Base-by-base conservation (phyloP, 306 rosid genomes). In the Casuarina glauca region DNA sequence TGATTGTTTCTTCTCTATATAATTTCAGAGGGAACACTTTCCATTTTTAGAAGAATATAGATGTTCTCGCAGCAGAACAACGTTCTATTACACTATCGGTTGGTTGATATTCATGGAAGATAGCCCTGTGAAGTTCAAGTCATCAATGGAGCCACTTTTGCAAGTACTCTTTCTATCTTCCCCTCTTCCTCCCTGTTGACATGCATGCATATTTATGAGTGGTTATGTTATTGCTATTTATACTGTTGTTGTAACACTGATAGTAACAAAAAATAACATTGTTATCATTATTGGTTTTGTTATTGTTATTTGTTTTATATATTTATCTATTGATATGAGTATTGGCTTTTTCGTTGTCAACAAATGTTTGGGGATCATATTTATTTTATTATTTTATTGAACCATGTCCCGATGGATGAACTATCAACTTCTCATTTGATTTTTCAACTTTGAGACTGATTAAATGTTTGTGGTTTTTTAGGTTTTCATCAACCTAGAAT, bases 61-160 rank as follows among this genome's bases (percentile, higher is more conserved):
- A 81, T 94, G 97, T 82, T 90, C 97, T 54, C 97, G 97, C 72
- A 90, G 97, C 87, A 83, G 98, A 86, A 92, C 98, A 4, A 90
- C 96, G 79, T 94, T 92, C 88, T 94, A 89, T 82, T 94, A 85
- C 84, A 94, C 93, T 44, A 92, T 94, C 80, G 98, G 98, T 75
- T 92, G 95, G 93, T 81, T 94, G 81, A 84, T 94, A 68, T 94
- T 92, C 80, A 92, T 92, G 98, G 98, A 94, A 77, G 98, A 94
- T 74, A 90, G 97, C 82, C 88, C 92, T 32, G 92, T 88, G 78
- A 94, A 92, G 85, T 94, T 94, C 79, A 94, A 90, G 90, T 90
- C 96, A 72, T 94, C 98, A 44, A 94, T 94, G 97, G 98, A 92
- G 80, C 98, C 98, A 63, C 95, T 94, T 73, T 87, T 88, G 86